Evolutionary conservation across 176 grass and related monocot species (phyloP), one percentile per base, ranked within the genome.

Genomic region (Sorghum bicolor): DNA sequence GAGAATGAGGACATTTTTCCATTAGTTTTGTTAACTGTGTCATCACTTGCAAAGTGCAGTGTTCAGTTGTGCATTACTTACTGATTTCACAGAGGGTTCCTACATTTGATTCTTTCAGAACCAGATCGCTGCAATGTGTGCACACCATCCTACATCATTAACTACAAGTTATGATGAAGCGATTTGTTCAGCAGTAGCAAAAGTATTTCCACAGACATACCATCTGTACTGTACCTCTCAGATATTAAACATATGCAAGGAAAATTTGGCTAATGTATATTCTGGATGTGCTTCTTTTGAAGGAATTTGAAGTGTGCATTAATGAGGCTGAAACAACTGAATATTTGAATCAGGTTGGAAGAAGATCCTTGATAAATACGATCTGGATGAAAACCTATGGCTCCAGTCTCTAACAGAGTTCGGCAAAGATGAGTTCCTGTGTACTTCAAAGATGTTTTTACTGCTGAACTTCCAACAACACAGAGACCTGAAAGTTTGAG

Each of bases 31-130:
- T 41, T 41, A 41, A 41, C 39, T 41, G 39, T 41, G 39, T 41
- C 39, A 41, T 10, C 39, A 41, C 39, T 41, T 41, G 39, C 39
- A 41, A 41, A 41, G 39, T 41, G 10, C 10, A 39, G 38, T 39
- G 38, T 39, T 39, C 39, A 41, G 10, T 41, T 41, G 39, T 41
- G 39, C 39, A 41, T 41, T 41, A 41, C 39, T 41, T 41, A 11
- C 39, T 41, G 39, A 41, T 61, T 82, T 87, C 40, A 89, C 81
- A 0, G 84, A 90, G 64, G 80, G 81, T 78, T 87, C 78, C 40
- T 88, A 87, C 70, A 33, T 86, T 83, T 92, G 92, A 87, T 77
- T 92, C 30, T 86, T 95, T 76, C 83, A 82, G 76, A 90, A 91
- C 25, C 92, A 90, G 93, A 61, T 86, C 12, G 4, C 81, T 70